A percentile compares a stretch with the other conserved stretches of the same genome.
These are phyloP conservation scores for Trifolium repens DNA, from an alignment of 306 rosid genomes.

Conservation along the genomic window DNA sequence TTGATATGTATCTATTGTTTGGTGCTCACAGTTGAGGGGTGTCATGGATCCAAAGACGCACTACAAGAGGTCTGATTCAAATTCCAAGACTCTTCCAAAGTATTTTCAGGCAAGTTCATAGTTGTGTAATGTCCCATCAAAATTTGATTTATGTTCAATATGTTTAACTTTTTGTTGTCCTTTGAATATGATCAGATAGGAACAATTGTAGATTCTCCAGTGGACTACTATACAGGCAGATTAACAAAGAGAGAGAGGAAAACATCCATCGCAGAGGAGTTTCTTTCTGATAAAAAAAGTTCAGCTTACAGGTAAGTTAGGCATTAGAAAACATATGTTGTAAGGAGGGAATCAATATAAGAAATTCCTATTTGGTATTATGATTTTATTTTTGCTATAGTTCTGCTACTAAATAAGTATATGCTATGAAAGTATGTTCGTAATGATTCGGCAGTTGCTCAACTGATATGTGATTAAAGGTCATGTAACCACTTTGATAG, in stretches of 20 bases:
- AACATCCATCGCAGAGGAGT: slow-evolving; percentile 62
- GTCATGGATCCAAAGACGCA: slow-evolving; percentile 88
- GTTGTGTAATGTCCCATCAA: slow-evolving; percentile 26
- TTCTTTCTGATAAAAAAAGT: slow-evolving; percentile 42
- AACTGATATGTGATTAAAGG: not conserved
- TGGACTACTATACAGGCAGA: slow-evolving; percentile 75
- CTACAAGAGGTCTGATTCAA: slow-evolving; percentile 78
- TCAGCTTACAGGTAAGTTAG: slow-evolving; percentile 40
- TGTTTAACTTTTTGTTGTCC: not conserved
- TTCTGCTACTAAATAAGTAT: not conserved
- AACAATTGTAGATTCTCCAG: slow-evolving; percentile 69
- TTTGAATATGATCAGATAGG: slow-evolving; percentile 65
- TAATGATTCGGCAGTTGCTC: not conserved
- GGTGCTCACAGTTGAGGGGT: slow-evolving; percentile 63
- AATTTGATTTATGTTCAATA: slow-evolving; percentile 1
- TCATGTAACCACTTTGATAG: not conserved
- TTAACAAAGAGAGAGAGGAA: slow-evolving; percentile 84
- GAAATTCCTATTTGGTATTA: not conserved
- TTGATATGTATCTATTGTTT: slow-evolving; percentile 20
- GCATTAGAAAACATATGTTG: not conserved
- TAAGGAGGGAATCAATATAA: not conserved
- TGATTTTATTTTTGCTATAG: not conserved
- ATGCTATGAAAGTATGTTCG: not conserved
- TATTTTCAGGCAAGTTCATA: slow-evolving; percentile 77
- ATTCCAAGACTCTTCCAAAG: slow-evolving; percentile 61